These are phyloP conservation scores for Nepenthes alata DNA, from an alignment of 179 eudicot species.

Conservation along the genomic window DNA sequence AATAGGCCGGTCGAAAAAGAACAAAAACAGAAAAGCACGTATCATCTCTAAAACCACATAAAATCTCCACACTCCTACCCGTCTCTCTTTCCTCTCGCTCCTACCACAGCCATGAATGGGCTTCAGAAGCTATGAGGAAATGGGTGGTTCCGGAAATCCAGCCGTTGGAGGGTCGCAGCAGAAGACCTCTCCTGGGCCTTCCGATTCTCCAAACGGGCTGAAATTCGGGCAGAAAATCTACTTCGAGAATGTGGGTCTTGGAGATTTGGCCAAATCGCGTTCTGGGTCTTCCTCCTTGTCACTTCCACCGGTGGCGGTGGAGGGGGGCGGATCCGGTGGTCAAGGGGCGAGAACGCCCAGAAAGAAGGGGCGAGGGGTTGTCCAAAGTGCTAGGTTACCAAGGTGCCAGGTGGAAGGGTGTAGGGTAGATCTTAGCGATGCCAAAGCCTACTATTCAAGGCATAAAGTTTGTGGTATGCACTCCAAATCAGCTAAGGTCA, in stretches of 20 bases:
- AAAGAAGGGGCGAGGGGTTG: constrained; percentile 40
- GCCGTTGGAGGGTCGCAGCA: constrained; percentile 11
- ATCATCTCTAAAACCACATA: background rate
- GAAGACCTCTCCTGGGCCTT: background rate
- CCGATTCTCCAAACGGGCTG: constrained; percentile 51
- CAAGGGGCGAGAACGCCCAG: constrained; percentile 15
- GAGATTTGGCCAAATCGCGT: constrained; percentile 17
- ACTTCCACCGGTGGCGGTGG: background rate
- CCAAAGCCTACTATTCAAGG: constrained; percentile 78
- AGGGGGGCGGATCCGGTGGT: constrained; percentile 7
- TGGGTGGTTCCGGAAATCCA: constrained; percentile 31
- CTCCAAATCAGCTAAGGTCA: constrained; percentile 57
- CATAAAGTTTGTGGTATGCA: constrained; percentile 87
- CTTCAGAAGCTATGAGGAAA: constrained; percentile 14
- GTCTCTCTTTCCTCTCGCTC: background rate
- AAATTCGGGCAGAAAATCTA: constrained; percentile 85
- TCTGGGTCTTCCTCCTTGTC: constrained; percentile 11
- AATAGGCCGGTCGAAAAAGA: no score
- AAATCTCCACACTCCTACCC: constrained; percentile 1
- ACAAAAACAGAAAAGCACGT: no score
- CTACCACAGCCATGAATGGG: constrained; percentile 15
- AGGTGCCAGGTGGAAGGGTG: constrained; percentile 96
- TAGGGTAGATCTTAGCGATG: constrained; percentile 75
- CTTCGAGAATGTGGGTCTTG: constrained; percentile 58
- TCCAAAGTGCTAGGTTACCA: constrained; percentile 45